phyloP scores from a whole-genome alignment of 139 green algal species.

The Edaphochlamys debaryana region DNA sequence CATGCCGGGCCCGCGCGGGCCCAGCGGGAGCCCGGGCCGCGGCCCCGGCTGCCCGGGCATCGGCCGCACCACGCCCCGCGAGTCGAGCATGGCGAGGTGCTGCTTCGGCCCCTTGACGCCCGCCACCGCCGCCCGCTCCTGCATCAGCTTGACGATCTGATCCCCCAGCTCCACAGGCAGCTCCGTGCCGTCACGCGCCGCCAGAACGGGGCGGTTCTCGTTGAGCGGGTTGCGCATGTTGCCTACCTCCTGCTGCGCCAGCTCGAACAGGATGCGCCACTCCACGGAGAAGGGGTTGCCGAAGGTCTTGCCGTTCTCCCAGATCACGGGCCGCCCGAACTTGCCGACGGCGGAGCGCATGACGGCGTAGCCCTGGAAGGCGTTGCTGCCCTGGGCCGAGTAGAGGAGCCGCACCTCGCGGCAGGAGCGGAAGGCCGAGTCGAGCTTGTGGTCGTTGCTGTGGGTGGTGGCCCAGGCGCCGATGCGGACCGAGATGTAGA shows the following conservation, averaged over 20 bases:
- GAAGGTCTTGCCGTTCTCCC: slow-evolving; percentile 50
- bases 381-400: slow-evolving; percentile 70
- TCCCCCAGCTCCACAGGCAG: slow-evolving; percentile 67
- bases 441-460: slow-evolving; percentile 77
- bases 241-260: slow-evolving; percentile 54
- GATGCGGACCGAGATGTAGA: slow-evolving; percentile 65
- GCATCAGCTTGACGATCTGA: slow-evolving; percentile 66
- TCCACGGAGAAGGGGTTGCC: slow-evolving; percentile 70
- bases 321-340: slow-evolving; percentile 39
- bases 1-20: not conserved
- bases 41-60: not conserved
- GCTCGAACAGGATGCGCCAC: slow-evolving; percentile 66
- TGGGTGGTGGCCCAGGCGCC: slow-evolving; percentile 76
- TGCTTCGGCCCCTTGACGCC: slow-evolving; percentile 39
- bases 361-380: slow-evolving; percentile 80
- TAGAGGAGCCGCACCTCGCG: slow-evolving; percentile 76
- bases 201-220: slow-evolving; percentile 69
- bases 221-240: slow-evolving; percentile 76
- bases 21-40: not conserved
- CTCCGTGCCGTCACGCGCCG: slow-evolving; percentile 76
- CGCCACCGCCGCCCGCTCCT: slow-evolving; percentile 52
- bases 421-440: slow-evolving; percentile 62
- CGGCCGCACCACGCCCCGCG: not conserved
- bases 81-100: slow-evolving; percentile 4
- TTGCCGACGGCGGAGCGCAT: slow-evolving; percentile 61